These are phyloP conservation scores for Rhodomyrtus tomentosa DNA, from an alignment of 345 rosid genomes.

Conservation along the genomic window DNA sequence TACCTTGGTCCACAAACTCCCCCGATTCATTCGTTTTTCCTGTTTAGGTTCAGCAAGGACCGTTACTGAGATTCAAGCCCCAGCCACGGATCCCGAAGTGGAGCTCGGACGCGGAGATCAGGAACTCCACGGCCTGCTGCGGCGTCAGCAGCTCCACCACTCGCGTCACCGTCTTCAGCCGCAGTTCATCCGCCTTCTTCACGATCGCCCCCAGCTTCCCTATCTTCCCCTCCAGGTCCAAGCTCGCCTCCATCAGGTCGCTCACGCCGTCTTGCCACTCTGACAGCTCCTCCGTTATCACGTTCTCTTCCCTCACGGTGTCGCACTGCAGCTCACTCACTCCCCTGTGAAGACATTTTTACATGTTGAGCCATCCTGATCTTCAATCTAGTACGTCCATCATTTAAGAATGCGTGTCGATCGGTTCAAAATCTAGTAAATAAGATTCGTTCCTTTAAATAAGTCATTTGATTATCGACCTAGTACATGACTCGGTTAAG, in stretches of 20 bases:
- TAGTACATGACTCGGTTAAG: background rate
- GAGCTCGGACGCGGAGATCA: constrained; percentile 63
- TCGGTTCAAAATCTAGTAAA: background rate
- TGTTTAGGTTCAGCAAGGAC: background rate
- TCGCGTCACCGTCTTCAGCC: constrained; percentile 38
- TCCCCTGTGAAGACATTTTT: constrained; percentile 19
- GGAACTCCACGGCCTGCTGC: constrained; percentile 63
- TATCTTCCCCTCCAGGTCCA: constrained; percentile 20
- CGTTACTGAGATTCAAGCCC: constrained; percentile 22
- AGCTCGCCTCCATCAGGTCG: constrained; percentile 22
- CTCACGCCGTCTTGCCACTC: constrained; percentile 71
- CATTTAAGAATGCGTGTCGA: background rate
- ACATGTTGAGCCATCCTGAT: background rate
- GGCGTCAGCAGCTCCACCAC: constrained; percentile 52
- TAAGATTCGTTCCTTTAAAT: background rate
- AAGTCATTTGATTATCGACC: background rate
- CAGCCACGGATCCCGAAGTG: constrained; percentile 52
- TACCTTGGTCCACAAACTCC: background rate
- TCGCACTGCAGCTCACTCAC: constrained; percentile 87
- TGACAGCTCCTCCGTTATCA: constrained; percentile 48
- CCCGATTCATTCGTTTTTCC: background rate
- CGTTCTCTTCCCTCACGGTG: constrained; percentile 81
- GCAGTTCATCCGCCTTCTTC: constrained; percentile 55
- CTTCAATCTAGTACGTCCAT: background rate
- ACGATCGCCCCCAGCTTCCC: constrained; percentile 31